These are phyloP conservation scores for Bipolaris cookei DNA, from an alignment of 2,329 filamentous ascomycete genomes.

Conservation along the genomic window DNA sequence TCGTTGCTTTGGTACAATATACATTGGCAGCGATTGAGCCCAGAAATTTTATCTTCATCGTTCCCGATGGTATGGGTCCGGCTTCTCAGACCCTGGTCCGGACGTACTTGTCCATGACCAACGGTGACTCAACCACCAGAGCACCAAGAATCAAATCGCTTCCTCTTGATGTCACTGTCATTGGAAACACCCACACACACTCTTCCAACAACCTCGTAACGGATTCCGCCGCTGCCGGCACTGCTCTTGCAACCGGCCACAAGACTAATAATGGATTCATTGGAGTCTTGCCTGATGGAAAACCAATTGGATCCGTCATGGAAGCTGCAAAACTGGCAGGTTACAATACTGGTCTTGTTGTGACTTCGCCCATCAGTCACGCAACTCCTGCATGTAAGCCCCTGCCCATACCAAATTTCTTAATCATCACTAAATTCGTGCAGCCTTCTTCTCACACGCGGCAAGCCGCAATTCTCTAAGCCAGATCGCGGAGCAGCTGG, in stretches of 20 bases:
- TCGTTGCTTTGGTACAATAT: constrained; percentile 1
- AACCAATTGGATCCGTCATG: constrained; percentile 50
- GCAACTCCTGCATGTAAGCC: constrained; percentile 20
- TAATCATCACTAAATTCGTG: background rate
- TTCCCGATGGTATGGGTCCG: constrained; percentile 34
- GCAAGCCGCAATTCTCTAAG: constrained; percentile 44
- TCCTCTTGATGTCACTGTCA: constrained; percentile 27
- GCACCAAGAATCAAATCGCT: constrained; percentile 27
- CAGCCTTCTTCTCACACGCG: constrained; percentile 45
- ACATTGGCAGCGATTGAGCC: constrained; percentile 8
- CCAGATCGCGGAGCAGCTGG: constrained; percentile 50
- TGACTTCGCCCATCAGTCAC: constrained; percentile 50
- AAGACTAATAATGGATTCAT: constrained; percentile 51
- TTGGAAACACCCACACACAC: constrained; percentile 31
- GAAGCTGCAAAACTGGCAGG: constrained; percentile 52
- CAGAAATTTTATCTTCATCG: constrained; percentile 34
- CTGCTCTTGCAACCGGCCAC: constrained; percentile 50
- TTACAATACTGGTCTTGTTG: constrained; percentile 53
- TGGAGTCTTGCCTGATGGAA: constrained; percentile 42
- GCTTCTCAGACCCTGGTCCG: constrained; percentile 34
- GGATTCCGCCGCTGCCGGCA: constrained; percentile 52
- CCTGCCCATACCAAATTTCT: too few relatives aligned
- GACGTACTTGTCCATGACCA: constrained; percentile 28
- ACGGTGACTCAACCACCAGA: constrained; percentile 25
- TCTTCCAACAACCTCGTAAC: constrained; percentile 48